Conservation (phyloP, 1,284 basidiomycete species). For the Rhodotorula mucilaginosa region DNA sequence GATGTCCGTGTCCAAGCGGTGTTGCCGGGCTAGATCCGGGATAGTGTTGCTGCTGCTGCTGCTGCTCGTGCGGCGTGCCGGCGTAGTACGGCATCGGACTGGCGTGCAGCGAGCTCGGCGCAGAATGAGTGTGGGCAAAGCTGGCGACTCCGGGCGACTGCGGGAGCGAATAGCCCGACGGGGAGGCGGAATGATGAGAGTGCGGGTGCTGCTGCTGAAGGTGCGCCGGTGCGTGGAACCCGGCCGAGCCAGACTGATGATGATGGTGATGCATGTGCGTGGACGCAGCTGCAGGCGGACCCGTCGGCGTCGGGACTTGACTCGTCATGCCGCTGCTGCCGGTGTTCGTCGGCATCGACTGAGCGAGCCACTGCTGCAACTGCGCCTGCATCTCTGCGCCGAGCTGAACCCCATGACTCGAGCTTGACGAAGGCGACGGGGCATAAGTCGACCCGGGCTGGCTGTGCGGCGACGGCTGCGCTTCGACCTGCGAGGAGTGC, state of each 20-base stretch:
- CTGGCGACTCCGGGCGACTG: not conserved
- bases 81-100: conserved; percentile 12
- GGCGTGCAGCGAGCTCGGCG: conserved; percentile 3
- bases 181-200: not conserved
- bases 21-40: not conserved
- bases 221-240: not conserved
- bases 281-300: not conserved
- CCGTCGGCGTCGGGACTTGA: conserved; percentile 9
- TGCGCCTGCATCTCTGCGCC: conserved; percentile 5
- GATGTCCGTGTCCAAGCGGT: not conserved
- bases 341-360: not conserved
- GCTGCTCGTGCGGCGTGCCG: conserved; percentile 1
- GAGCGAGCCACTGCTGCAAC: conserved; percentile 11
- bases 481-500: not conserved
- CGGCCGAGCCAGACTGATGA: not conserved
- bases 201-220: not conserved
- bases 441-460: not conserved
- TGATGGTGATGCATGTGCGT: not conserved
- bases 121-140: not conserved
- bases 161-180: not conserved
- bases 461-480: not conserved
- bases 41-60: conserved; percentile 10
- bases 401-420: not conserved
- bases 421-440: not conserved
- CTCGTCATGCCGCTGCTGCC: too few species aligned